Percentiles rank a stretch among this genome's conserved stretches.
Evolutionary conservation across 495 filamentous ascomycete species (phyloP).

Genomic region (Neurospora sp.): DNA sequence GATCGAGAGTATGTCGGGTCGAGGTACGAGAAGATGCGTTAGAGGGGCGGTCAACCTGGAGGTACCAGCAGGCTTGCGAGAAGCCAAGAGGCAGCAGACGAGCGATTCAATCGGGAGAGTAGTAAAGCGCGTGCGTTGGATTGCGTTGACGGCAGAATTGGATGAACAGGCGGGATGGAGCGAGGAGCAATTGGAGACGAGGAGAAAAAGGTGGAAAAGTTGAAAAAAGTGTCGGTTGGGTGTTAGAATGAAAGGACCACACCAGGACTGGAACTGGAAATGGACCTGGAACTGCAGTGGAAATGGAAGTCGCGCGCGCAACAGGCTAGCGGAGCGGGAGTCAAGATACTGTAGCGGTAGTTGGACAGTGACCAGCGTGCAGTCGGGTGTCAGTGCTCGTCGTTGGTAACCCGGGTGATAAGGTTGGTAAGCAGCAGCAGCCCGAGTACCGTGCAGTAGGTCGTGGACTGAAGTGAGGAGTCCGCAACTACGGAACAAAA

Average conservation of each 20-base stretch:
- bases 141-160: not conserved
- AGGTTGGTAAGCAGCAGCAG: not conserved
- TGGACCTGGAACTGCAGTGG: conserved; percentile 1
- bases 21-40: not conserved
- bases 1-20: not conserved
- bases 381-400: not conserved
- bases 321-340: not conserved
- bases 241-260: not conserved
- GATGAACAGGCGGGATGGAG: not conserved
- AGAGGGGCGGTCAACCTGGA: not conserved
- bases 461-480: not conserved
- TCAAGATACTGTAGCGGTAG: not conserved
- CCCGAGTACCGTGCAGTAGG: not conserved
- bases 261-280: not conserved
- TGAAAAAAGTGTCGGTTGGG: not conserved
- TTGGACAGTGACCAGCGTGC: not conserved
- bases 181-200: not conserved
- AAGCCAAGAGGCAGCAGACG: not conserved
- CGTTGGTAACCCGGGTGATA: not conserved
- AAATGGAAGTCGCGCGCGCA: not conserved
- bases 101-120: not conserved
- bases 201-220: not conserved
- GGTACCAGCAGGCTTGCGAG: not conserved
- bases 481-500: not conserved
- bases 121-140: not conserved